Conservation (phyloP, 129 eudicot species). For the Chrysanthemum makinoi region DNA sequence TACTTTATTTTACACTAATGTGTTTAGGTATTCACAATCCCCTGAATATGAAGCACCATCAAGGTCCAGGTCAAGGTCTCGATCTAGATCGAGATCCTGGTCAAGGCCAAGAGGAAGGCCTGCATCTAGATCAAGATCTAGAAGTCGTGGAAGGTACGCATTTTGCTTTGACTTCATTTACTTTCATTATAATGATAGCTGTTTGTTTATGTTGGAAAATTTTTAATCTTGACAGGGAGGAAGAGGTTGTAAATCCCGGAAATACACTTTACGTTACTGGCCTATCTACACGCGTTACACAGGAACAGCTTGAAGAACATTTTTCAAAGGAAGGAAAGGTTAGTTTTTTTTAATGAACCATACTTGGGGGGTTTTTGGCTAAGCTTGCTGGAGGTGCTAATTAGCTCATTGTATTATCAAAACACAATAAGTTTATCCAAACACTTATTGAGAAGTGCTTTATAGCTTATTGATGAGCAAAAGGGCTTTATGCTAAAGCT, state of each 20-base stretch:
- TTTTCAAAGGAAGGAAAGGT: conserved; percentile 96
- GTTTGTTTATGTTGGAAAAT: not conserved
- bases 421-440: too few relatives aligned
- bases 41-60: conserved; percentile 70
- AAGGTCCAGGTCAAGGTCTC: conserved; percentile 68
- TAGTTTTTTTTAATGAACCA: conserved; percentile 10
- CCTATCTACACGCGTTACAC: conserved; percentile 85
- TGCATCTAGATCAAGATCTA: conserved; percentile 62
- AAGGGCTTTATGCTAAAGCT: too few relatives aligned
- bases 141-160: conserved; percentile 81
- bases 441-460: too few relatives aligned
- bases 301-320: conserved; percentile 88
- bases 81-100: conserved; percentile 66
- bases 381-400: too few relatives aligned
- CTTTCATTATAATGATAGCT: conserved; percentile 7
- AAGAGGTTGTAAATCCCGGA: conserved; percentile 61
- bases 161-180: conserved; percentile 3
- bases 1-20: not conserved
- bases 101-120: conserved; percentile 56
- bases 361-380: not conserved
- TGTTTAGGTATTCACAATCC: conserved; percentile 63
- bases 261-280: conserved; percentile 97
- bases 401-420: too few relatives aligned
- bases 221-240: conserved; percentile 46
- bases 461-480: too few relatives aligned